Evolutionary conservation across 2,329 filamentous ascomycete species (phyloP), one percentile per base, ranked within the genome.

Genomic region (Cylindrodendrum hubeiense): DNA sequence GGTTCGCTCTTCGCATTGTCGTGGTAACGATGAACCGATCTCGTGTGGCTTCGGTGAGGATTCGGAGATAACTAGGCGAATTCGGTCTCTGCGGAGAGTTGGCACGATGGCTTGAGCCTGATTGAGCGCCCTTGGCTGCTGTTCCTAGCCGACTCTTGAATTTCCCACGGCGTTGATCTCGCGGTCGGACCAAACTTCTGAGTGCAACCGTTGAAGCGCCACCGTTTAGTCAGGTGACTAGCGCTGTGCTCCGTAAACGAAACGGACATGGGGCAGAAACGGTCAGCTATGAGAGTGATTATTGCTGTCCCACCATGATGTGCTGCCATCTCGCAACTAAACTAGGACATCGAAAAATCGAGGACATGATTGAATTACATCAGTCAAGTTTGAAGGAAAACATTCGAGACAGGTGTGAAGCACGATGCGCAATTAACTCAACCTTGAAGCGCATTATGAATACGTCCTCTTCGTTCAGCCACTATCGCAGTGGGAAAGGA

Each of bases 1-100:
- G 71, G 34, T 61, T 72, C 60, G 78, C 74, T 73, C 77, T 77
- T 51, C 80, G 81, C 82, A 85, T 84, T n/a, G 65, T 76, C 41
- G 57, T 26, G 30, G 49, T 34, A 10, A 22, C 24, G 3, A n/a
- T 49, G 53, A 15, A 4, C 13, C n/a, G 15, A 10, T 50, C 26
- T 50, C 5, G 30, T 50, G n/a, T 19, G 30, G n/a, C 24, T 34
- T 57, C 46, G 41, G 57, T 28, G 22, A 22, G 15, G 6, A 22
- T 52, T 53, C 13, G 21, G 28, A 28, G 30, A 13, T 26, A 28
- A 5, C n/a, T 17, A 34, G 17, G 41, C 6, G 22, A 55, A 47
- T 44, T 58, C 28, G n/a, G 49, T 54, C 26, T 63, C 59, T 43
- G 21, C 8, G n/a, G 59, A 55, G 59, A 41, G 24, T 39, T 13